phyloP scores from a whole-genome alignment of 2,329 filamentous ascomycete species.

The Aspergillus texensis region DNA sequence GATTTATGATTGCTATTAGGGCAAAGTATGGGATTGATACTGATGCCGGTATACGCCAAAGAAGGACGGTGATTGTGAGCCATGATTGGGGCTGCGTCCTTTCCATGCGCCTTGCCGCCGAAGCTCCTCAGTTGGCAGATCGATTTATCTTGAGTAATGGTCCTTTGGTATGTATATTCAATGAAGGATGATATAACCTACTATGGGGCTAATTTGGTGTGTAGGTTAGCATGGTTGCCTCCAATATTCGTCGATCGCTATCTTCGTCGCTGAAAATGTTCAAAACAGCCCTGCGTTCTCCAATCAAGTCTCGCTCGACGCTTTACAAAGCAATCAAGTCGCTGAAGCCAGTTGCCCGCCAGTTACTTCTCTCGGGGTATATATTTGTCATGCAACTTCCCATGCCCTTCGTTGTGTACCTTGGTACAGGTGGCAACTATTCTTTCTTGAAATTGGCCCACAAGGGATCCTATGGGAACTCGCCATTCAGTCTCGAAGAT shows the following conservation, averaged over 20 bases:
- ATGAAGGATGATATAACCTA: neutral
- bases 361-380: slow-evolving; percentile 56
- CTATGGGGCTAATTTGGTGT: slow-evolving; percentile 1
- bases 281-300: slow-evolving; percentile 49
- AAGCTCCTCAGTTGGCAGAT: slow-evolving; percentile 58
- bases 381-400: slow-evolving; percentile 59
- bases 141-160: slow-evolving; percentile 59
- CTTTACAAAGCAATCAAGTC: slow-evolving; percentile 48
- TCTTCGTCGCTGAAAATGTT: slow-evolving; percentile 54
- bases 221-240: slow-evolving; percentile 45
- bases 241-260: slow-evolving; percentile 46
- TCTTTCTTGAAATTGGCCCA: slow-evolving; percentile 51
- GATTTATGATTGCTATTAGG: slow-evolving; percentile 57
- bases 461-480: slow-evolving; percentile 38
- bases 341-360: slow-evolving; percentile 51
- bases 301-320: slow-evolving; percentile 47
- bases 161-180: slow-evolving; percentile 49
- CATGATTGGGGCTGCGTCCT: slow-evolving; percentile 61
- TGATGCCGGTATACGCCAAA: slow-evolving; percentile 35
- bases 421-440: slow-evolving; percentile 54
- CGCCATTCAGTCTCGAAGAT: slow-evolving; percentile 34
- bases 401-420: slow-evolving; percentile 44
- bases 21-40: slow-evolving; percentile 47
- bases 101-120: slow-evolving; percentile 59
- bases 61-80: slow-evolving; percentile 51